These are phyloP conservation scores for Fusarium solani-melongenae DNA, from an alignment of 2,329 filamentous ascomycete genomes.

Conservation along the genomic window DNA sequence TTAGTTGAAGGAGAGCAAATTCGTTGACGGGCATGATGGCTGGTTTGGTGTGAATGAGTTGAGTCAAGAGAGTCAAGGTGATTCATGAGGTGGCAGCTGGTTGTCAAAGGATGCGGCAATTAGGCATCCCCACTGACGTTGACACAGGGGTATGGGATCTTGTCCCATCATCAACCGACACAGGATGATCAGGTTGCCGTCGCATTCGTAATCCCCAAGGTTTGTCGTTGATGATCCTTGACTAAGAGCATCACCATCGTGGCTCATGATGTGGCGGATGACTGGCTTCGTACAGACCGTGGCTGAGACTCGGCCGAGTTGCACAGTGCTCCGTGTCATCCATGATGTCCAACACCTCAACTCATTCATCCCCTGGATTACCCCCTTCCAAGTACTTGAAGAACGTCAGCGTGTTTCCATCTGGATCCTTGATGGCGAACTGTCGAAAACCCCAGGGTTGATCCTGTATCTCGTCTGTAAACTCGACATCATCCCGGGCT, in stretches of 20 bases:
- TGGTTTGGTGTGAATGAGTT: background rate
- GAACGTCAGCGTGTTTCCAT: constrained; percentile 26
- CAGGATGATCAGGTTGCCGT: constrained; percentile 5
- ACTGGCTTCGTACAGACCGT: background rate
- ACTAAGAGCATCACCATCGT: background rate
- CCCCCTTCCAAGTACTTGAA: constrained; percentile 31
- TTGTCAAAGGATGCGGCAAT: background rate
- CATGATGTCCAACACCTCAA: background rate
- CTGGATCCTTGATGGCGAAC: constrained; percentile 26
- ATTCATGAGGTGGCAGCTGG: background rate
- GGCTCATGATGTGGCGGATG: background rate
- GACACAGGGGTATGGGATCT: constrained; percentile 15
- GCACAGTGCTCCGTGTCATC: background rate
- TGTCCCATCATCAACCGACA: constrained; percentile 11
- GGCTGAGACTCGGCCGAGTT: constrained; percentile 5
- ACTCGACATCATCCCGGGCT: constrained; percentile 4
- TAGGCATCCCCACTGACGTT: constrained; percentile 19
- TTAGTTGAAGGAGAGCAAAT: constrained; percentile 51
- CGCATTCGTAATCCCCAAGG: background rate
- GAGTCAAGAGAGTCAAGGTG: background rate
- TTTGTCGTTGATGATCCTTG: background rate
- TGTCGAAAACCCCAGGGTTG: constrained; percentile 31
- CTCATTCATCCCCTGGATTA: constrained; percentile 21
- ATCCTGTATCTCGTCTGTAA: constrained; percentile 21
- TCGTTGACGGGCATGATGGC: constrained; percentile 54